These are phyloP conservation scores for Diaporthe citrichinensis DNA, from an alignment of 2,329 filamentous ascomycete species.

Conservation along the genomic window DNA sequence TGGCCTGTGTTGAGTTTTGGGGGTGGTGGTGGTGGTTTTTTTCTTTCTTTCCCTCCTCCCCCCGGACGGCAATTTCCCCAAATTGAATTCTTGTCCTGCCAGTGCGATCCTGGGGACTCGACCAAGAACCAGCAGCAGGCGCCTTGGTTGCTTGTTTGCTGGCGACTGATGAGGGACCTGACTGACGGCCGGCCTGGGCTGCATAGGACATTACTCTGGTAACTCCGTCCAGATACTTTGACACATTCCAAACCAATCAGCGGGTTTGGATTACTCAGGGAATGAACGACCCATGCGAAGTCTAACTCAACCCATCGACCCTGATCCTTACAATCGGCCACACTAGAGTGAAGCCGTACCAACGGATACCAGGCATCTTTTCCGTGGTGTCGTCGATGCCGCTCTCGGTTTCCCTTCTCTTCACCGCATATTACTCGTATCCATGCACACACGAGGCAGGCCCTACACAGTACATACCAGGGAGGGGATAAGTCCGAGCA, in stretches of 20 bases:
- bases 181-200: neutral
- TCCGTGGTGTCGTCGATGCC: neutral
- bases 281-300: conserved; percentile 19
- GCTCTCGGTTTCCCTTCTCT: neutral
- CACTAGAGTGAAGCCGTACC: conserved; percentile 14
- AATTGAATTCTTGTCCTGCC: conserved; percentile 9
- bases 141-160: neutral
- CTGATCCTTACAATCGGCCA: conserved; percentile 28
- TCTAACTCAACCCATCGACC: conserved; percentile 22
- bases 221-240: conserved; percentile 18
- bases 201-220: conserved; percentile 31
- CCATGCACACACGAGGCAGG: neutral
- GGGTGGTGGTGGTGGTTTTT: neutral
- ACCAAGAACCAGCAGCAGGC: neutral
- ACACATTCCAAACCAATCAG: conserved; percentile 24
- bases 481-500: conserved; percentile 7
- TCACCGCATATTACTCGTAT: conserved; percentile 22
- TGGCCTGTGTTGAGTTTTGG: conserved; percentile 1
- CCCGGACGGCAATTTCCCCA: conserved; percentile 9
- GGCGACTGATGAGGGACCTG: neutral
- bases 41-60: neutral
- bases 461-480: too few species aligned
- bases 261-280: conserved; percentile 28
- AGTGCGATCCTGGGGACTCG: conserved; percentile 7
- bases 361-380: neutral